These are phyloP conservation scores for Saturnispora halmiae DNA, from an alignment of 805 yeast genomes.

Conservation along the genomic window DNA sequence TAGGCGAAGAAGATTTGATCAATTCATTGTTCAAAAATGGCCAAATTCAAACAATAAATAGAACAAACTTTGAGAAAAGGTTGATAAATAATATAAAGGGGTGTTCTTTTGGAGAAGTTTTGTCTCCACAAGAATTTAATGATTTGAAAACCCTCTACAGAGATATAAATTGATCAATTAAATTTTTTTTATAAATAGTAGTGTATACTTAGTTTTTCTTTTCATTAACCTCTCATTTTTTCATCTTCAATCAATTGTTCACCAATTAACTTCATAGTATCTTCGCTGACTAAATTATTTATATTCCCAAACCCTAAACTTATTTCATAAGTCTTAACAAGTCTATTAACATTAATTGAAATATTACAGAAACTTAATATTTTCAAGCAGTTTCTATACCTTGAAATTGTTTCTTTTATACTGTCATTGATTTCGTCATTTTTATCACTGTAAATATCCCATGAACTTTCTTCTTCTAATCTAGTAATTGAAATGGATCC, in stretches of 20 bases:
- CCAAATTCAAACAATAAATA: conserved; percentile 39
- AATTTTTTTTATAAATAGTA: conserved; percentile 1
- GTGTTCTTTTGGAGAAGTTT: conserved; percentile 36
- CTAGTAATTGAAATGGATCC: conserved; percentile 69
- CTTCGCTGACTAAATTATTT: conserved; percentile 65
- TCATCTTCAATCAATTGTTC: conserved; percentile 62
- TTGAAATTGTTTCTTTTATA: conserved; percentile 62
- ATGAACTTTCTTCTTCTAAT: conserved; percentile 76
- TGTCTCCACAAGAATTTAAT: conserved; percentile 35
- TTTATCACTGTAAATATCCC: conserved; percentile 89
- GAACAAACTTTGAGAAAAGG: conserved; percentile 46
- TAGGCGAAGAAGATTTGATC: conserved; percentile 62
- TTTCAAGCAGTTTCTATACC: conserved; percentile 77
- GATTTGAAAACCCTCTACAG: conserved; percentile 17
- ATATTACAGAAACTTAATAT: conserved; percentile 79
- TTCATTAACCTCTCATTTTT: conserved; percentile 55
- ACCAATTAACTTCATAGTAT: conserved; percentile 64
- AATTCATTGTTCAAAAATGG: conserved; percentile 41
- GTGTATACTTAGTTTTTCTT: too few relatives aligned
- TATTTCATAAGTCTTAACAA: conserved; percentile 79
- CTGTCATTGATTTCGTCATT: conserved; percentile 64
- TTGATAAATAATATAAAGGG: conserved; percentile 38
- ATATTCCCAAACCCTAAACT: conserved; percentile 66
- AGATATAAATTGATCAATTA: background rate
- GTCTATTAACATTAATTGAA: conserved; percentile 76